These are phyloP conservation scores for Amauroascus verrucosus DNA, from an alignment of 2,329 filamentous ascomycete genomes.

Conservation along the genomic window DNA sequence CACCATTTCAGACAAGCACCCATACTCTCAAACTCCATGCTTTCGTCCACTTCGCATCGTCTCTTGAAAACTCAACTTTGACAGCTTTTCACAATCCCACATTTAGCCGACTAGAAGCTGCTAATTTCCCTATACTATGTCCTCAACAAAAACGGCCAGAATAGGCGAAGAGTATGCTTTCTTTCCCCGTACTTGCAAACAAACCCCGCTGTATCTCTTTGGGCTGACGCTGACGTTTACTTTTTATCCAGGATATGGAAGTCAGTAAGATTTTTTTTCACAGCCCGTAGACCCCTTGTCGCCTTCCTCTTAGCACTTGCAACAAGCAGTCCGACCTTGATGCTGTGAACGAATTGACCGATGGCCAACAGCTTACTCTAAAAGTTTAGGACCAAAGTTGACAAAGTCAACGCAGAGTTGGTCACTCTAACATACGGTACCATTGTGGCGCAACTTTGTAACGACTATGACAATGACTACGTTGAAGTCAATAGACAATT, in stretches of 20 bases:
- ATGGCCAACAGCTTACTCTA: neutral
- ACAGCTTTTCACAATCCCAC: neutral
- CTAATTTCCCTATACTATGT: conserved; percentile 29
- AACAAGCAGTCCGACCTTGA: neutral
- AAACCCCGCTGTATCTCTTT: neutral
- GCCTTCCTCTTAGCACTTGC: neutral
- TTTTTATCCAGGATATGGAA: conserved; percentile 67
- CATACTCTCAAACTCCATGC: neutral
- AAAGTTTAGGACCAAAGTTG: conserved; percentile 66
- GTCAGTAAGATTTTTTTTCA: conserved; percentile 45
- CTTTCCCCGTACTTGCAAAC: conserved; percentile 1
- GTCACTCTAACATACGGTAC: conserved; percentile 97
- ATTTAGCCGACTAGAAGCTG: neutral
- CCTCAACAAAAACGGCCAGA: conserved; percentile 56
- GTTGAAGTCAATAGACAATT: conserved; percentile 93
- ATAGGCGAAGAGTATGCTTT: conserved; percentile 62
- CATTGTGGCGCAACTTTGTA: conserved; percentile 90
- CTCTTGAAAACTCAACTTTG: neutral
- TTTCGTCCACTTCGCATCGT: neutral
- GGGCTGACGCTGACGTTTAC: conserved; percentile 22
- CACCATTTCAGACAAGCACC: neutral
- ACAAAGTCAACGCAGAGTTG: conserved; percentile 96
- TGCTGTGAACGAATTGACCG: conserved; percentile 14
- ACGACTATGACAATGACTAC: conserved; percentile 92
- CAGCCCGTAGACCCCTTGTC: neutral